Evolutionary conservation across 768 basidiomycete species (phyloP), one percentile per base, ranked within the genome.

Genomic region (Coprinopsis cinerea): DNA sequence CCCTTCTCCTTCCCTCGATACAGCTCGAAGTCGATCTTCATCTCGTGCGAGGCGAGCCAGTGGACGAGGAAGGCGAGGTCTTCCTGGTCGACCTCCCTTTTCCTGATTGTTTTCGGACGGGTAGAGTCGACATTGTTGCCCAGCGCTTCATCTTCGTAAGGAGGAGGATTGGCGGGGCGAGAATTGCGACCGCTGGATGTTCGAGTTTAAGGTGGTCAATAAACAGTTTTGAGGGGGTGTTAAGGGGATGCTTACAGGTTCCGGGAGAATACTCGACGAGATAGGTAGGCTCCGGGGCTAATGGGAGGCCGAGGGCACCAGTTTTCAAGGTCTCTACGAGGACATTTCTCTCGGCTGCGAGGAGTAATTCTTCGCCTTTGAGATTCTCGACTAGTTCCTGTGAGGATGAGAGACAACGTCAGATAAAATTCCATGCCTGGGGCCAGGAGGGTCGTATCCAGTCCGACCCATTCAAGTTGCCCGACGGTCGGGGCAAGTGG

Each of bases 111-210:
- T 51, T 58, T 56, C 14, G 61, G 64, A 24, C 57, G 54, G n/a
- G 55, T 56, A 22, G 64, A 64, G 7, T 59, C 54, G 20, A 41
- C 48, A 35, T 24, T 60, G 1, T 17, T n/a, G 47, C 54, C 64
- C 62, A 65, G n/a, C 64, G 51, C 46, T 61, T 62, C 49, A 64
- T 53, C 48, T 65, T 65, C 20, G 62, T 64, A n/a, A 65, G 53
- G 22, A 61, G 44, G 42, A 65, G 57, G 22, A 63, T 51, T 6
- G 48, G 43, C 15, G 60, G 63, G 41, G 63, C 54, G 4, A 63
- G 57, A 15, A 60, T 59, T 30, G 52, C 27, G 49, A 58, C 46
- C 15, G 35, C 57, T 61, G 39, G 28, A 22, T 39, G 36, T 27
- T 22, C 26, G 36, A 20, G 25, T 18, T 39, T 9, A 39, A 9